phyloP scores from a whole-genome alignment of 306 rosid species.

The Mucuna pruriens region DNA sequence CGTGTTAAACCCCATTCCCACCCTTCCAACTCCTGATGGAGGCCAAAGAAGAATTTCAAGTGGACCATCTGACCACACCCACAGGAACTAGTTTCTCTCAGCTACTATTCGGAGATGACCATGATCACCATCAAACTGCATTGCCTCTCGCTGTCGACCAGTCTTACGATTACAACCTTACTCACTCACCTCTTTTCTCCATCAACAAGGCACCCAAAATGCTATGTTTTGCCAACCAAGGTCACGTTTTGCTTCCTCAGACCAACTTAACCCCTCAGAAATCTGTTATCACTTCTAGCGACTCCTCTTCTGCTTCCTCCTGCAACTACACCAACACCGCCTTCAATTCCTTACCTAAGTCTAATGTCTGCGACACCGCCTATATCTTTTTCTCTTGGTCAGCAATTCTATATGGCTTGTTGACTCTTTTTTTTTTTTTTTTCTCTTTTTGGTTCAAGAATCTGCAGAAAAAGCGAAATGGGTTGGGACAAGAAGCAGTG shows the following conservation, averaged over 20 bases:
- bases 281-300: slow-evolving; percentile 65
- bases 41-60: slow-evolving; percentile 46
- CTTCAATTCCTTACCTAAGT: slow-evolving; percentile 39
- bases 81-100: slow-evolving; percentile 72
- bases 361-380: slow-evolving; percentile 40
- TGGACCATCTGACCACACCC: slow-evolving; percentile 58
- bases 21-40: slow-evolving; percentile 48
- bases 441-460: background rate
- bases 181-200: slow-evolving; percentile 39
- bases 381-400: background rate
- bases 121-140: slow-evolving; percentile 29
- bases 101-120: slow-evolving; percentile 65
- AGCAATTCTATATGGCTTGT: no score
- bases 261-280: slow-evolving; percentile 50
- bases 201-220: slow-evolving; percentile 62
- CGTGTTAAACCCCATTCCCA: background rate
- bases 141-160: slow-evolving; percentile 42
- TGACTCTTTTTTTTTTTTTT: no score
- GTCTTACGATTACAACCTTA: background rate
- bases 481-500: slow-evolving; percentile 46
- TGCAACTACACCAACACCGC: slow-evolving; percentile 38
- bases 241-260: slow-evolving; percentile 26
- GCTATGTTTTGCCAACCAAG: slow-evolving; percentile 65
- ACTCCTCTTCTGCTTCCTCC: slow-evolving; percentile 69
- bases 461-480: slow-evolving; percentile 68